Evolutionary conservation across 441 rosid genomes (phyloP).

Genomic region (Gossypium schwendimanii): DNA sequence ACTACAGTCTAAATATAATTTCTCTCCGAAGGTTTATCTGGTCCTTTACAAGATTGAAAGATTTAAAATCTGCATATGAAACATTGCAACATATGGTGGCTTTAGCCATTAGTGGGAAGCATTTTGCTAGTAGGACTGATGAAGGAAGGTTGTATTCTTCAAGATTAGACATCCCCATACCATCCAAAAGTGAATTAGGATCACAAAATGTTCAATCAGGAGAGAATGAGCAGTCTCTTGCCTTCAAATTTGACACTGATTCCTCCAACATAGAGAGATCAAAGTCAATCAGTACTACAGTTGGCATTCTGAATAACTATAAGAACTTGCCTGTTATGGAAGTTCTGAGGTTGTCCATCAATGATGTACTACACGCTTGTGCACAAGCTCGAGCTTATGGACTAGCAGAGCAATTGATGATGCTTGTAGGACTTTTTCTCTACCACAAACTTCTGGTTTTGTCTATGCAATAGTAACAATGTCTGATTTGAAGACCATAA

Average conservation of each 20-base stretch:
- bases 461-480: neutral
- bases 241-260: conserved; percentile 18
- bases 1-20: conserved; percentile 42
- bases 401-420: conserved; percentile 65
- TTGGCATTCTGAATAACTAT: conserved; percentile 17
- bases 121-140: conserved; percentile 17
- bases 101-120: conserved; percentile 34
- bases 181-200: conserved; percentile 30
- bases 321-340: conserved; percentile 20
- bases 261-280: conserved; percentile 16
- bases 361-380: conserved; percentile 56
- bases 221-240: conserved; percentile 26
- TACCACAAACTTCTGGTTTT: neutral
- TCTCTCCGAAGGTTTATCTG: conserved; percentile 48
- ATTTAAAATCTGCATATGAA: conserved; percentile 60
- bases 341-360: conserved; percentile 55
- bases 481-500: conserved; percentile 2
- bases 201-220: conserved; percentile 30
- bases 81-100: conserved; percentile 70
- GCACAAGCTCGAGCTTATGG: conserved; percentile 41
- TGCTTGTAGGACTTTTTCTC: conserved; percentile 43
- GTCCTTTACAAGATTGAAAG: conserved; percentile 64
- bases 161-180: conserved; percentile 67
- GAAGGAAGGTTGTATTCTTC: conserved; percentile 31
- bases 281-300: conserved; percentile 18